Evolutionary conservation across 805 yeast genomes (phyloP).

Genomic region (Lipomyces orientalis): DNA sequence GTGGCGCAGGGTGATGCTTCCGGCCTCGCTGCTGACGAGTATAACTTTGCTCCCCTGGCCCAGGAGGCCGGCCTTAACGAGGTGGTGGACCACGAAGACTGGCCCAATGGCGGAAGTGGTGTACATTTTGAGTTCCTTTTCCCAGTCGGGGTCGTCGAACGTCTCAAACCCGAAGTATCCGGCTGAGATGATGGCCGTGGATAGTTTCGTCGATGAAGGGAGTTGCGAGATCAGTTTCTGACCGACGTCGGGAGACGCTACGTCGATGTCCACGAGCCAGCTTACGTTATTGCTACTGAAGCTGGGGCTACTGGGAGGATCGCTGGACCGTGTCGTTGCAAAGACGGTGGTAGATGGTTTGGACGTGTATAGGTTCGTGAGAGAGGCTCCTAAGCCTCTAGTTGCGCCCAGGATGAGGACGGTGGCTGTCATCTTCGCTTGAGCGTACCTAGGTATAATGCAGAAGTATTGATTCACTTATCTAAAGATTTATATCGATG

Average conservation of each 20-base stretch:
- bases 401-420: neutral
- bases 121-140: constrained; percentile 2
- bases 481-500: neutral
- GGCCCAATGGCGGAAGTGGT: constrained; percentile 1
- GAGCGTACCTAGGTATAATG: neutral
- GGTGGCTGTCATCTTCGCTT: neutral
- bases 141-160: neutral
- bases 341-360: constrained; percentile 1
- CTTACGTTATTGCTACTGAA: neutral
- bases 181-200: neutral
- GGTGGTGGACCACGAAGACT: neutral
- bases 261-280: neutral
- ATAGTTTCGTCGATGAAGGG: constrained; percentile 1
- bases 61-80: neutral
- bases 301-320: neutral
- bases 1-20: constrained; percentile 1
- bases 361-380: neutral
- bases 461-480: neutral
- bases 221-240: constrained; percentile 1
- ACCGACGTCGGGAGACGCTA: neutral
- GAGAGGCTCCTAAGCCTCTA: neutral
- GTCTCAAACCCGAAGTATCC: constrained; percentile 1
- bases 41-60: neutral
- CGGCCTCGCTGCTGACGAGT: neutral
- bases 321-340: neutral